A percentile compares a stretch with the other conserved stretches of the same genome.
Conservation (phyloP, 768 basidiomycete species). For the Arthromyces matolae region DNA sequence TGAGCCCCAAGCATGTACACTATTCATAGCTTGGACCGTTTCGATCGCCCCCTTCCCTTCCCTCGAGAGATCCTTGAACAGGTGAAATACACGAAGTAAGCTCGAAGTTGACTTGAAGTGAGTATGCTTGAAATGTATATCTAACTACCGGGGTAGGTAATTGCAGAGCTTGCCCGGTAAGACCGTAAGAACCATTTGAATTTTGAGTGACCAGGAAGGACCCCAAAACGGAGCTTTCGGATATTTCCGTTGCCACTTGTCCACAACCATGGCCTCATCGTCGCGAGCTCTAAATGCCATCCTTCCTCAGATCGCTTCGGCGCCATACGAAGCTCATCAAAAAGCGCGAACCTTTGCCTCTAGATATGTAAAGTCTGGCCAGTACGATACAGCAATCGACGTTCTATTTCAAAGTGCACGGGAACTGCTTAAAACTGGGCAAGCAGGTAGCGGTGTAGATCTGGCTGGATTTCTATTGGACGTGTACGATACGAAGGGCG, state of each 20-base stretch:
- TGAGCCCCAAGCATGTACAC: too few species aligned
- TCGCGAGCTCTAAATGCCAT: conserved; percentile 72
- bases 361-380: conserved; percentile 74
- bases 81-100: too few species aligned
- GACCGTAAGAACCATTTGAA: neutral
- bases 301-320: conserved; percentile 62
- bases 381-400: conserved; percentile 85
- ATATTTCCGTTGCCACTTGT: too few species aligned
- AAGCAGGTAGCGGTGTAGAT: conserved; percentile 89
- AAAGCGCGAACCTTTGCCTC: conserved; percentile 95
- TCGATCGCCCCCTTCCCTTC: too few species aligned
- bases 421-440: conserved; percentile 83
- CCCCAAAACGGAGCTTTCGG: conserved; percentile 7
- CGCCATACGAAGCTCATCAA: conserved; percentile 94
- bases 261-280: conserved; percentile 27
- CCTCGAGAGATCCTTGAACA: too few species aligned
- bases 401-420: conserved; percentile 89
- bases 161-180: too few species aligned
- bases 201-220: too few species aligned
- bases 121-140: too few species aligned
- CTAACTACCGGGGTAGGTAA: too few species aligned
- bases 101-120: too few species aligned
- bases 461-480: conserved; percentile 76
- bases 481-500: conserved; percentile 74
- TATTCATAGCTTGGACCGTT: too few species aligned